Percentiles rank a stretch among this genome's conserved stretches.
These are phyloP conservation scores for Saccharum hybrid DNA, from an alignment of 202 grass and related monocot genomes.

Conservation along the genomic window DNA sequence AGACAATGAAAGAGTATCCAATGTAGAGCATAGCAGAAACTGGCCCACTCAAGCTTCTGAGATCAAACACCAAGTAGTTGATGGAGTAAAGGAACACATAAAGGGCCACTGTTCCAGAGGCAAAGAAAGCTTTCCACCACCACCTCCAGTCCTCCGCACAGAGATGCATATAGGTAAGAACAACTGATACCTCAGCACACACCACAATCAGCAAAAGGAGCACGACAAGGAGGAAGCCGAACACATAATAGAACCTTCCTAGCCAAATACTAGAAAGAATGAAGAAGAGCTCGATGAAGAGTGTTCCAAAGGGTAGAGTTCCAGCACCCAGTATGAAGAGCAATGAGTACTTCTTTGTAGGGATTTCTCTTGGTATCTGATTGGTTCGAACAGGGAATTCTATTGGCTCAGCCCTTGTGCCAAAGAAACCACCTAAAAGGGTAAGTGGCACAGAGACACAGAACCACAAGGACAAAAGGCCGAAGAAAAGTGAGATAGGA, in stretches of 20 bases:
- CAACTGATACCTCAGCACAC: constrained; percentile 91
- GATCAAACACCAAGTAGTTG: constrained; percentile 90
- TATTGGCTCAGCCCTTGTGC: constrained; percentile 65
- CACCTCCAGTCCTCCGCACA: constrained; percentile 91
- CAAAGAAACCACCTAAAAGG: constrained; percentile 86
- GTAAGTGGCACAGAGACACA: constrained; percentile 96
- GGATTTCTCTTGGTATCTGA: constrained; percentile 92
- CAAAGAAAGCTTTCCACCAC: constrained; percentile 98
- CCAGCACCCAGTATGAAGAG: constrained; percentile 80
- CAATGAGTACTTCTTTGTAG: constrained; percentile 82
- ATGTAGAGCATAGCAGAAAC: constrained; percentile 86
- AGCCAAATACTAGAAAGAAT: constrained; percentile 96
- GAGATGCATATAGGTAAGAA: constrained; percentile 95
- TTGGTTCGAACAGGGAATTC: constrained; percentile 90
- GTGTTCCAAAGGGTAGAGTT: constrained; percentile 88
- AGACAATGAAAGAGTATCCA: constrained; percentile 80
- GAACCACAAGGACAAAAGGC: constrained; percentile 85
- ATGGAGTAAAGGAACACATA: constrained; percentile 97
- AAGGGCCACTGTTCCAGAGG: constrained; percentile 70
- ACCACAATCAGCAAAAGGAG: constrained; percentile 82
- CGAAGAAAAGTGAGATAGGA: constrained; percentile 87
- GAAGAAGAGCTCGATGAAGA: constrained; percentile 93
- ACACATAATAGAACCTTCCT: constrained; percentile 91
- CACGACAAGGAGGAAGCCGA: constrained; percentile 86
- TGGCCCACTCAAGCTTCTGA: constrained; percentile 86